A percentile compares a stretch with the other conserved stretches of the same genome.
These are phyloP conservation scores for Podila minutissima DNA, from an alignment of 192 early-diverging fungal species.

Conservation along the genomic window DNA sequence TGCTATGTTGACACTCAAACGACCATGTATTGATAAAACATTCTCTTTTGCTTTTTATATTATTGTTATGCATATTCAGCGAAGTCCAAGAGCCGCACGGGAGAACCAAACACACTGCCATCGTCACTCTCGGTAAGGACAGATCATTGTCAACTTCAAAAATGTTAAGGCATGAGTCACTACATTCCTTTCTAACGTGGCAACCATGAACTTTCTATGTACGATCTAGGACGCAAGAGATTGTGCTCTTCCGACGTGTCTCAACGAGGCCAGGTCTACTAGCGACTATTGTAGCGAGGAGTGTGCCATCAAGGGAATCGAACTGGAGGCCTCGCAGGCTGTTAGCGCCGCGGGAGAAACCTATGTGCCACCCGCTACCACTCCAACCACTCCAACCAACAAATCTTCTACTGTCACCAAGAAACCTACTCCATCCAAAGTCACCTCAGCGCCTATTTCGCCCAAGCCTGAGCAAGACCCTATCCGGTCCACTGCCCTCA, in stretches of 20 bases:
- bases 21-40: background rate
- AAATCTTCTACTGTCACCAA: conserved; percentile 8
- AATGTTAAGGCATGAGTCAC: background rate
- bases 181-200: background rate
- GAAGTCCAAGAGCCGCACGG: background rate
- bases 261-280: conserved; percentile 48
- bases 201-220: too few relatives aligned
- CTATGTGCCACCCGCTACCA: background rate
- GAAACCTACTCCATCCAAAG: conserved; percentile 15
- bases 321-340: conserved; percentile 41
- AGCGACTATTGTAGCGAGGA: conserved; percentile 56
- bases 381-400: conserved; percentile 17
- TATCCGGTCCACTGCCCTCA: conserved; percentile 58
- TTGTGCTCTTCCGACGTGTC: conserved; percentile 49
- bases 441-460: conserved; percentile 6
- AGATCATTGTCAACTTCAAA: background rate
- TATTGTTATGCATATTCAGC: background rate
- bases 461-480: conserved; percentile 53
- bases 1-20: too few relatives aligned
- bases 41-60: background rate
- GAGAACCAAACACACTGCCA: background rate
- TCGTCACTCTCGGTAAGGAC: background rate
- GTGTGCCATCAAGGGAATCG: conserved; percentile 55
- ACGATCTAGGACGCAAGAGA: conserved; percentile 40
- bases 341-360: conserved; percentile 22